A percentile compares a stretch with the other conserved stretches of the same genome.
Conservation (phyloP, 176 grass and related monocot species). For the Cenchrus fungigraminus region DNA sequence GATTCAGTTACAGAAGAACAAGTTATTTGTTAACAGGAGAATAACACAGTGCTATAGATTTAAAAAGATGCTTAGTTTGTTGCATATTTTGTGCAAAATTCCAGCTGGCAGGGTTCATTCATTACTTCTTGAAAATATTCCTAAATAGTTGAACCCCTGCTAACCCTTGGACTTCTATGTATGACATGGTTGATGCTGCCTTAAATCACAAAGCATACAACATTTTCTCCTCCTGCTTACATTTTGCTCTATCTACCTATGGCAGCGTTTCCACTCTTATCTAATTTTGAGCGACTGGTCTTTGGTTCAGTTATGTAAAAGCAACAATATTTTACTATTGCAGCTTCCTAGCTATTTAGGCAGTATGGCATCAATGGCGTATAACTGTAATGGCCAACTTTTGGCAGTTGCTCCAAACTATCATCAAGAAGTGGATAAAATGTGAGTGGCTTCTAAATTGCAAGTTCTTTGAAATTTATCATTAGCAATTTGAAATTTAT, state of each 20-base stretch:
- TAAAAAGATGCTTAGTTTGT: neutral
- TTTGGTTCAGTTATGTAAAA: conserved; percentile 5
- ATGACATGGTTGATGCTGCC: conserved; percentile 30
- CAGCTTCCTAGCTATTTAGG: conserved; percentile 63
- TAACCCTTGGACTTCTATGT: neutral
- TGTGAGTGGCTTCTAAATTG: conserved; percentile 54
- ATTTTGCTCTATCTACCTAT: neutral
- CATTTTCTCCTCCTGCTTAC: neutral
- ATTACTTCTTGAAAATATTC: conserved; percentile 6
- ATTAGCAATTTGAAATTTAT: conserved; percentile 20
- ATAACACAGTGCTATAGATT: neutral
- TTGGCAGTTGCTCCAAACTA: conserved; percentile 67
- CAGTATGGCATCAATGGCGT: conserved; percentile 62
- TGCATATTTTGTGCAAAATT: conserved; percentile 21
- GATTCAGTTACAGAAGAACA: neutral
- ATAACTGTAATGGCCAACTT: conserved; percentile 56
- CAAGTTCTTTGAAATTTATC: conserved; percentile 12
- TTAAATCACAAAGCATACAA: conserved; percentile 4
- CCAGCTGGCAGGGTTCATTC: neutral
- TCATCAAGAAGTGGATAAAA: conserved; percentile 47
- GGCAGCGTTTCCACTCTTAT: neutral
- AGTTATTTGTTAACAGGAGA: conserved; percentile 15
- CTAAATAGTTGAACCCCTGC: neutral
- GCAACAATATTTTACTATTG: conserved; percentile 7
- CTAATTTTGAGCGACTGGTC: neutral